phyloP scores from a whole-genome alignment of 2,329 filamentous ascomycete genomes.

The Verticillium nonalfalfae region DNA sequence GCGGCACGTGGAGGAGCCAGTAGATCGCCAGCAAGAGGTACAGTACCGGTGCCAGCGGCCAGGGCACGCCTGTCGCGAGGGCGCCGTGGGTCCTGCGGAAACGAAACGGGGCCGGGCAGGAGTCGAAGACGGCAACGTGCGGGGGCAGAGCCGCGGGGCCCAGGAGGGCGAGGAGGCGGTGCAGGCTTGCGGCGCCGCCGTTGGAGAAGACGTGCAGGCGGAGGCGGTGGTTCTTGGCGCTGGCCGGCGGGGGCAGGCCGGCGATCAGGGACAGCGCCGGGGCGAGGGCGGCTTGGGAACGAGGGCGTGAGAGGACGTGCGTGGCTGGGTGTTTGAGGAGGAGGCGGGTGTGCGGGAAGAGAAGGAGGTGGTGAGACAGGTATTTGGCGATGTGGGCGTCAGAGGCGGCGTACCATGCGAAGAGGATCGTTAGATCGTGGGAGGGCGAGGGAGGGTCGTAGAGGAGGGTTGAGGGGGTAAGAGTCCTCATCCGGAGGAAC shows the following conservation, averaged over 20 bases:
- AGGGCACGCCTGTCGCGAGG: slow-evolving; percentile 26
- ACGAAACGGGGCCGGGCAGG: slow-evolving; percentile 38
- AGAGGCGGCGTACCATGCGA: slow-evolving; percentile 45
- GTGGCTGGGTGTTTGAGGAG: slow-evolving; percentile 35
- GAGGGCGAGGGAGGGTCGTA: slow-evolving; percentile 21
- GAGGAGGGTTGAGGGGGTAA: slow-evolving; percentile 14
- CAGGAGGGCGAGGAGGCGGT: slow-evolving; percentile 25
- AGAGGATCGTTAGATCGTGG: slow-evolving; percentile 40
- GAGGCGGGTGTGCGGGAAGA: slow-evolving; percentile 38
- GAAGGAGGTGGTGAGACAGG: slow-evolving; percentile 32
- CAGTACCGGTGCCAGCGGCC: slow-evolving; percentile 25
- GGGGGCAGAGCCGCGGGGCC: slow-evolving; percentile 26
- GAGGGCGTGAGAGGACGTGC: slow-evolving; percentile 25
- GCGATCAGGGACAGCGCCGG: slow-evolving; percentile 26
- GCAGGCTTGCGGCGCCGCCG: slow-evolving; percentile 38
- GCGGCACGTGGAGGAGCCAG: slow-evolving; percentile 22
- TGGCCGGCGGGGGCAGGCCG: slow-evolving; percentile 9
- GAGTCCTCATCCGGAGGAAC: background rate
- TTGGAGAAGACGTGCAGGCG: slow-evolving; percentile 48
- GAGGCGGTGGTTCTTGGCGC: slow-evolving; percentile 21
- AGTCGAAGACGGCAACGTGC: slow-evolving; percentile 40
- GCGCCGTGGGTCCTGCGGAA: slow-evolving; percentile 32
- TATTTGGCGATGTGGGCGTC: slow-evolving; percentile 47
- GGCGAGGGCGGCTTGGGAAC: slow-evolving; percentile 29
- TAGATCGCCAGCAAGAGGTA: slow-evolving; percentile 23